Conservation (phyloP, 805 yeast species). For the Wickerhamiella lipophila region DNA sequence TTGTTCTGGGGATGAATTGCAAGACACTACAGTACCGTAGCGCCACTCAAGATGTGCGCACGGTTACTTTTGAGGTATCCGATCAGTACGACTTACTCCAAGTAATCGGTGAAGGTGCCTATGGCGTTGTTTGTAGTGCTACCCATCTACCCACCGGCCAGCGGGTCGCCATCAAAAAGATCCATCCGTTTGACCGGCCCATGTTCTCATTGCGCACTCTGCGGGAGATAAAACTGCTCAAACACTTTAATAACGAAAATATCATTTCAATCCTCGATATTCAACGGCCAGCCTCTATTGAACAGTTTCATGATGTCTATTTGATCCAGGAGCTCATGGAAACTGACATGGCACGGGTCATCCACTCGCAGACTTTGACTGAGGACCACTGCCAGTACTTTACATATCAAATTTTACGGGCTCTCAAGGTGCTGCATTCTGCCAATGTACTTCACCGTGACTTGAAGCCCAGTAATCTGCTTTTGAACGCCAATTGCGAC, state of each 20-base stretch:
- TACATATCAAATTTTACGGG: constrained; percentile 82
- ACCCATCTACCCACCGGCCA: constrained; percentile 73
- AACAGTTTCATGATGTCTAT: constrained; percentile 74
- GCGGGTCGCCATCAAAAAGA: constrained; percentile 89
- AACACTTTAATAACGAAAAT: constrained; percentile 88
- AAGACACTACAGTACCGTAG: constrained; percentile 8
- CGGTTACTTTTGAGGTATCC: constrained; percentile 63
- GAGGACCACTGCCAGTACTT: constrained; percentile 93
- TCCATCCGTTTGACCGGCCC: constrained; percentile 80
- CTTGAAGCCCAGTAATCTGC: constrained; percentile 81
- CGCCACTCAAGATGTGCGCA: constrained; percentile 24
- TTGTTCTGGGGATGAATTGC: background rate
- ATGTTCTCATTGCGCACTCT: constrained; percentile 82
- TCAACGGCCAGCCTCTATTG: constrained; percentile 68
- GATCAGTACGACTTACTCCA: constrained; percentile 76
- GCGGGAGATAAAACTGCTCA: constrained; percentile 75
- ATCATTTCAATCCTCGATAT: constrained; percentile 81
- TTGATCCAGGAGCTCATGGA: constrained; percentile 81
- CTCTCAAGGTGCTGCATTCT: constrained; percentile 76
- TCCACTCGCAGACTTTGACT: constrained; percentile 82
- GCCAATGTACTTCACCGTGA: constrained; percentile 92
- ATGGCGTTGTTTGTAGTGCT: constrained; percentile 86
- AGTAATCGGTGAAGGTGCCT: constrained; percentile 91
- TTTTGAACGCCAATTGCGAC: constrained; percentile 94
- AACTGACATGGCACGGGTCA: constrained; percentile 96